phyloP scores from a whole-genome alignment of 75 land plant species.

The Adiantum capillusveneris region DNA sequence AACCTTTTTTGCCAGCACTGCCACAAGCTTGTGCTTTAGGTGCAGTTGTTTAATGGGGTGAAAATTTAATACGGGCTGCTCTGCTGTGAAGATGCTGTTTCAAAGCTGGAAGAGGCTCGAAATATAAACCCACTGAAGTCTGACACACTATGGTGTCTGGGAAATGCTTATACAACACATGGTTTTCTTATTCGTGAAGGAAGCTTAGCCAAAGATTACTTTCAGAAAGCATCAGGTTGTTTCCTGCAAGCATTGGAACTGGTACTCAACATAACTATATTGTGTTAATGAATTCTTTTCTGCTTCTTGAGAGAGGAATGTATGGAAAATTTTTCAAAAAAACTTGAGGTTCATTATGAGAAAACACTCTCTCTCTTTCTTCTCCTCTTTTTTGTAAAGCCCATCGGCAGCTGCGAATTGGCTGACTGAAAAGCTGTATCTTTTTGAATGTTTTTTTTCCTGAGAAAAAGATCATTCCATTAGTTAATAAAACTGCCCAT shows the following conservation, averaged over 20 bases:
- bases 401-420: too few relatives aligned
- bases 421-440: too few relatives aligned
- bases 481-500: too few relatives aligned
- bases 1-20: too few relatives aligned
- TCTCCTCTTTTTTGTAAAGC: too few relatives aligned
- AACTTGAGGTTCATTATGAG: not conserved
- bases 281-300: not conserved
- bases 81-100: conserved; percentile 52
- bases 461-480: too few relatives aligned
- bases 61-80: not conserved
- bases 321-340: not conserved
- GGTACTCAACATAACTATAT: conserved; percentile 6
- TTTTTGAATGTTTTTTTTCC: too few relatives aligned
- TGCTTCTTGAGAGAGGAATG: not conserved
- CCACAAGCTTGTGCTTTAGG: too few relatives aligned
- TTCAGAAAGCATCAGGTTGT: conserved; percentile 48
- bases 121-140: conserved; percentile 48
- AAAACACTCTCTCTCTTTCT: too few relatives aligned
- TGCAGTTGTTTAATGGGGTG: not conserved
- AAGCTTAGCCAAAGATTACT: conserved; percentile 46
- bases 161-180: conserved; percentile 67
- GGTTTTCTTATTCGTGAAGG: conserved; percentile 50
- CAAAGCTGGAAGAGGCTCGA: conserved; percentile 76
- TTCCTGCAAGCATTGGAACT: conserved; percentile 59
- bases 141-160: conserved; percentile 78